These are phyloP conservation scores for Fraxinus ornus DNA, from an alignment of 305 asterid species.

Conservation along the genomic window DNA sequence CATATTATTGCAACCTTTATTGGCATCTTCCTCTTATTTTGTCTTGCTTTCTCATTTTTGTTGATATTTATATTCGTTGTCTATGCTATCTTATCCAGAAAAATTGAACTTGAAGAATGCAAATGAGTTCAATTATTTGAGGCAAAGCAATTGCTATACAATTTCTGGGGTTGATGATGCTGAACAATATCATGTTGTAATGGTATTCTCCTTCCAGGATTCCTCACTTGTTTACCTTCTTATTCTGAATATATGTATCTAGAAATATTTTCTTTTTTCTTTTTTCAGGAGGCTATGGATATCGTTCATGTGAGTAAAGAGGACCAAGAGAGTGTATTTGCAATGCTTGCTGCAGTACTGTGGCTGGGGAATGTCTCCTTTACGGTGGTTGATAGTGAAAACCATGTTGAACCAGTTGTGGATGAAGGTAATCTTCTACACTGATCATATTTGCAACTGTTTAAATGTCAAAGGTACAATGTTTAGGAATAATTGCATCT, in stretches of 20 bases:
- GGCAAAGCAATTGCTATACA: conserved; percentile 73
- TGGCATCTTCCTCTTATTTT: not conserved
- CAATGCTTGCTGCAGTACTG: conserved; percentile 92
- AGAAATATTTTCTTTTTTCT: conserved; percentile 26
- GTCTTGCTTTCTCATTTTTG: not conserved
- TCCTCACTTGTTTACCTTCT: conserved; percentile 8
- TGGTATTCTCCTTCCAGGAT: conserved; percentile 41
- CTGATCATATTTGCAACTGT: conserved; percentile 13
- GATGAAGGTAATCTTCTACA: conserved; percentile 66
- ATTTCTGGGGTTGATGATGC: conserved; percentile 93
- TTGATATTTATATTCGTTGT: conserved; percentile 6
- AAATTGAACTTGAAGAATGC: conserved; percentile 66
- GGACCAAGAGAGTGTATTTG: conserved; percentile 87
- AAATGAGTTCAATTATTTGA: conserved; percentile 72
- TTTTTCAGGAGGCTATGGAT: conserved; percentile 83
- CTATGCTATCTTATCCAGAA: conserved; percentile 50
- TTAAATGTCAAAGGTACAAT: not conserved
- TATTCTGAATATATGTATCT: conserved; percentile 23
- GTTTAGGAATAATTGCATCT: not conserved
- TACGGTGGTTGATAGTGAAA: conserved; percentile 68
- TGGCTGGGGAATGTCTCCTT: conserved; percentile 92
- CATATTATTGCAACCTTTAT: not conserved
- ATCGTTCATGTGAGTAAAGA: conserved; percentile 85
- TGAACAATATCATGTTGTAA: conserved; percentile 72
- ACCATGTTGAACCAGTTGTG: conserved; percentile 88